Percentiles rank a stretch among this genome's conserved stretches.
Evolutionary conservation across 2,329 filamentous ascomycete species (phyloP).

Genomic region (Stagonosporopsis rhizophila): DNA sequence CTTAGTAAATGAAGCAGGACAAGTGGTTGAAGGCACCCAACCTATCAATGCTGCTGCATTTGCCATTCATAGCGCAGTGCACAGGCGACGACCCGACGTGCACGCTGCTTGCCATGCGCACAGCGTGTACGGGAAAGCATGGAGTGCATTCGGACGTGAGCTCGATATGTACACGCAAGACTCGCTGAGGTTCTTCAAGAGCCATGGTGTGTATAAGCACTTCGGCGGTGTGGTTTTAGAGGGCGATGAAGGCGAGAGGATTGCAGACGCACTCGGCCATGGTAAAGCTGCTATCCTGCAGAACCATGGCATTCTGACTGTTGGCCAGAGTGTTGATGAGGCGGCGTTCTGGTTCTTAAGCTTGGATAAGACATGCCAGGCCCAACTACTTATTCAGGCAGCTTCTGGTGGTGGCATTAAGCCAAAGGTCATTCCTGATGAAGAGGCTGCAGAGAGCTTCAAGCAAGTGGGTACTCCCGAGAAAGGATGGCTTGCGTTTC

Average conservation of each 20-base stretch:
- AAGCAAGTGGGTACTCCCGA: conserved; percentile 55
- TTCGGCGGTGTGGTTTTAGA: conserved; percentile 54
- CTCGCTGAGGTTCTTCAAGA: conserved; percentile 51
- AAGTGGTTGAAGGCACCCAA: conserved; percentile 51
- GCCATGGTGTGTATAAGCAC: conserved; percentile 51
- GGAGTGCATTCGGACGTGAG: conserved; percentile 54
- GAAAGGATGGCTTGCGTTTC: conserved; percentile 62
- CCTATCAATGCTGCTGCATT: conserved; percentile 57
- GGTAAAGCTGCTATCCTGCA: conserved; percentile 50
- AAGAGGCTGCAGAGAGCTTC: conserved; percentile 51
- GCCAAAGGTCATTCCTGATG: conserved; percentile 51
- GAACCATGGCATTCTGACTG: conserved; percentile 51
- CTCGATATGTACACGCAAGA: conserved; percentile 60
- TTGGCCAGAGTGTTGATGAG: conserved; percentile 52
- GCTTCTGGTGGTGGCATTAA: conserved; percentile 48
- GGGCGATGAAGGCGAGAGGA: conserved; percentile 54
- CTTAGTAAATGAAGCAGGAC: conserved; percentile 53
- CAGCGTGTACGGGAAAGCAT: conserved; percentile 57
- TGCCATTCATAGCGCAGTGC: conserved; percentile 55
- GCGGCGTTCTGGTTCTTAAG: conserved; percentile 57
- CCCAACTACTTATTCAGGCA: conserved; percentile 54
- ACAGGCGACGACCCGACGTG: conserved; percentile 47
- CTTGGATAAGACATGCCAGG: conserved; percentile 56
- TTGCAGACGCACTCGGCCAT: conserved; percentile 47
- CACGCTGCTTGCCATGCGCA: conserved; percentile 56